A percentile compares a stretch with the other conserved stretches of the same genome.
phyloP scores from a whole-genome alignment of 768 basidiomycete species.

The Dioszegia aurantiaca region DNA sequence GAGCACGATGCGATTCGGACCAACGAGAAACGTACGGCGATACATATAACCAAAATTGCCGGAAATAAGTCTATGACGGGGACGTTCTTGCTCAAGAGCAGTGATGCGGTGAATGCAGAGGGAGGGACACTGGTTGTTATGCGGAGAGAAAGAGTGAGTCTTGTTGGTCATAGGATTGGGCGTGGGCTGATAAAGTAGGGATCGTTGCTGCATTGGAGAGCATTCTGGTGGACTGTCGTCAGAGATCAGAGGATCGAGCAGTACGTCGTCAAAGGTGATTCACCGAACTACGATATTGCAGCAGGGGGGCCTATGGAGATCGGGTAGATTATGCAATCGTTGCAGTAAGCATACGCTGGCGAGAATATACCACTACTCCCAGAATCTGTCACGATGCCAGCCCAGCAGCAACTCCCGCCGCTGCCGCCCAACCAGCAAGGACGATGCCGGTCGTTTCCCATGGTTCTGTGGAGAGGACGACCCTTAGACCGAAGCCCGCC shows the following conservation, averaged over 20 bases:
- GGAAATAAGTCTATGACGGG: conserved; percentile 32
- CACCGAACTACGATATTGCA: neutral
- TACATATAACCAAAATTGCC: conserved; percentile 34
- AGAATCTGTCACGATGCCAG: too few species aligned
- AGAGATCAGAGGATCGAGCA: conserved; percentile 34
- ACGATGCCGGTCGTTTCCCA: conserved; percentile 46
- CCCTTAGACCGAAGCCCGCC: conserved; percentile 49
- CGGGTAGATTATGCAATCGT: too few species aligned
- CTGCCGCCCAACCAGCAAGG: conserved; percentile 42
- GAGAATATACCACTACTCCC: too few species aligned
- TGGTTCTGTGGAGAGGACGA: conserved; percentile 45
- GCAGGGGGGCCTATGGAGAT: neutral
- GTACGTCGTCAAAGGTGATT: conserved; percentile 40
- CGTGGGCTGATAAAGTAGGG: conserved; percentile 26
- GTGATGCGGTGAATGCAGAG: conserved; percentile 23
- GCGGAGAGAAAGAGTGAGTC: conserved; percentile 30
- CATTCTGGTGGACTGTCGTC: conserved; percentile 46
- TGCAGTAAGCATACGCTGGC: too few species aligned
- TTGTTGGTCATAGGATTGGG: neutral
- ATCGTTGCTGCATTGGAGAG: conserved; percentile 44
- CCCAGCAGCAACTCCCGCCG: conserved; percentile 15
- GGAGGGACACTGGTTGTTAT: conserved; percentile 33
- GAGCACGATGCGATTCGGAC: conserved; percentile 22
- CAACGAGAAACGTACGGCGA: neutral
- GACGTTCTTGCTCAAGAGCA: conserved; percentile 20